phyloP scores from a whole-genome alignment of 2,329 filamentous ascomycete genomes.

The Allantophomopsis cytisporea region DNA sequence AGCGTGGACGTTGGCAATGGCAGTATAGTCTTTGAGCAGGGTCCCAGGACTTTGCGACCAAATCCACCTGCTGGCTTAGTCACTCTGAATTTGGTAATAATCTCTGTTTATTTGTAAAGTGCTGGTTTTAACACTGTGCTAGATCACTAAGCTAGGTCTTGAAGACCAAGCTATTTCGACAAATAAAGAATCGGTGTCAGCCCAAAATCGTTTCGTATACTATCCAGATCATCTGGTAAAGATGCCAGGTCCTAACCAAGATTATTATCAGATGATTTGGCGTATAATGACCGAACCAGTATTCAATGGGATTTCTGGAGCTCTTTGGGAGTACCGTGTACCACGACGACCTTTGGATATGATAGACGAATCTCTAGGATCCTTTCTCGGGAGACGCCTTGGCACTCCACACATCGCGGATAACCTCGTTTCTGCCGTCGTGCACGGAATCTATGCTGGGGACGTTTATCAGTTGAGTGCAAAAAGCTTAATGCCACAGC shows the following conservation, averaged over 20 bases:
- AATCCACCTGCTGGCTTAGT: constrained; percentile 9
- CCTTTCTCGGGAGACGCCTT: constrained; percentile 44
- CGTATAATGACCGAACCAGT: constrained; percentile 37
- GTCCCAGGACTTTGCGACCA: constrained; percentile 43
- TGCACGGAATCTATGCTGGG: constrained; percentile 89
- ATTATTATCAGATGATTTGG: constrained; percentile 17
- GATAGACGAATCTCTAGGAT: constrained; percentile 58
- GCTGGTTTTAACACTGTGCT: background rate
- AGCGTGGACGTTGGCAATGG: constrained; percentile 43
- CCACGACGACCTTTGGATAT: constrained; percentile 20
- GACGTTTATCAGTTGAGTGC: constrained; percentile 72
- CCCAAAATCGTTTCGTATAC: constrained; percentile 66
- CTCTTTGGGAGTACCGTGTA: constrained; percentile 16
- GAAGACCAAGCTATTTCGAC: constrained; percentile 40
- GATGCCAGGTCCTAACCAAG: constrained; percentile 32
- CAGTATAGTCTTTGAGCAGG: constrained; percentile 66
- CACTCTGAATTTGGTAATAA: constrained; percentile 10
- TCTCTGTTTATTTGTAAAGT: too few species aligned
- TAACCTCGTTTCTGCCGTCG: constrained; percentile 60
- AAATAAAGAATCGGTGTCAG: constrained; percentile 31
- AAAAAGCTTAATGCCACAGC: constrained; percentile 34
- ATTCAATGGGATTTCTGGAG: constrained; percentile 27
- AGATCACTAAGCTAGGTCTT: constrained; percentile 46
- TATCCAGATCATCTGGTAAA: constrained; percentile 71
- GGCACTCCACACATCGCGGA: constrained; percentile 41